These are phyloP conservation scores for Chamaecyparis obtusa DNA, from an alignment of 75 land plant species.

Conservation along the genomic window DNA sequence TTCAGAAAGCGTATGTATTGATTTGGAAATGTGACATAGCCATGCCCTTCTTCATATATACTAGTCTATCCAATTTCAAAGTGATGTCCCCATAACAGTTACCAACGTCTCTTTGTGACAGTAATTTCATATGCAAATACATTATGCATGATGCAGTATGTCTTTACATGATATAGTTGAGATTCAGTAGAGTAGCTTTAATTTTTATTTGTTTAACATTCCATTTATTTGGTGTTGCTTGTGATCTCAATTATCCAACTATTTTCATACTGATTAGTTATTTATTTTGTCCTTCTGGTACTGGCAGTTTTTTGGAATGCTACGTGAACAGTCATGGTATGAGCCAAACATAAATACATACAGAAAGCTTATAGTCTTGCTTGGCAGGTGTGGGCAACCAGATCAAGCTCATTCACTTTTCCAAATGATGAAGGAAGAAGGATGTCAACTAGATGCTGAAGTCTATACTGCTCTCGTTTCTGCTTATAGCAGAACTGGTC, in stretches of 20 bases:
- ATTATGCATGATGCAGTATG: no score
- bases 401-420: slow-evolving; percentile 57
- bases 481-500: slow-evolving; percentile 61
- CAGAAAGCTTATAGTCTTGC: slow-evolving; percentile 76
- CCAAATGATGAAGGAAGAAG: slow-evolving; percentile 69
- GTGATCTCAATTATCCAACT: background rate
- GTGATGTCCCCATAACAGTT: background rate
- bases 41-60: background rate
- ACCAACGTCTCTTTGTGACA: background rate
- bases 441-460: slow-evolving; percentile 48
- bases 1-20: background rate
- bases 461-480: slow-evolving; percentile 80
- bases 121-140: background rate
- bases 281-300: background rate
- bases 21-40: background rate
- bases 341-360: slow-evolving; percentile 75
- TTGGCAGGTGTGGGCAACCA: slow-evolving; percentile 77
- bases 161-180: background rate
- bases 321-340: slow-evolving; percentile 80
- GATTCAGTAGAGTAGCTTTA: background rate
- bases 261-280: background rate
- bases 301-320: slow-evolving; percentile 85
- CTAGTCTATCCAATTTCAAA: background rate
- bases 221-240: background rate
- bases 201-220: no score